phyloP scores from a whole-genome alignment of 768 basidiomycete species.

The Clathrus columnatus region DNA sequence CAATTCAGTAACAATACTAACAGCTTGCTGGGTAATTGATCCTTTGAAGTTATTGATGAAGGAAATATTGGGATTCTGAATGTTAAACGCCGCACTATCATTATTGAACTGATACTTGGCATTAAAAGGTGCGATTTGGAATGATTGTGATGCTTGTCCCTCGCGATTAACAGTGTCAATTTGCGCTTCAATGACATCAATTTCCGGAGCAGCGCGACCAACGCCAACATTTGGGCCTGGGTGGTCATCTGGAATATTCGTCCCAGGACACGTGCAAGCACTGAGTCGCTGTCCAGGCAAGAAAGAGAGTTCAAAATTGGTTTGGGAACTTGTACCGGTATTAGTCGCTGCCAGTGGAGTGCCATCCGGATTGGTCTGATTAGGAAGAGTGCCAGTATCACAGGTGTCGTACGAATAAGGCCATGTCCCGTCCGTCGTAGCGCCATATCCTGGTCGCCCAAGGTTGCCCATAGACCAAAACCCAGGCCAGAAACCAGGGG shows the following conservation, averaged over 20 bases:
- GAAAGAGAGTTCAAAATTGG: conserved; percentile 49
- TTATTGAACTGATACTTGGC: conserved; percentile 54
- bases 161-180: conserved; percentile 39
- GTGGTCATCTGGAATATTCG: conserved; percentile 44
- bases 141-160: conserved; percentile 72
- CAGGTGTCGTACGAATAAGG: conserved; percentile 82
- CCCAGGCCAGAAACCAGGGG: conserved; percentile 85
- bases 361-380: conserved; percentile 59
- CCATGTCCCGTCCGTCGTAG: conserved; percentile 75
- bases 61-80: conserved; percentile 46
- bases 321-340: conserved; percentile 35
- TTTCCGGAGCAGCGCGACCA: conserved; percentile 81
- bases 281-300: conserved; percentile 83
- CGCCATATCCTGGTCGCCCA: conserved; percentile 82
- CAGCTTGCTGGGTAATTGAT: conserved; percentile 64
- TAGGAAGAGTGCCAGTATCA: conserved; percentile 79
- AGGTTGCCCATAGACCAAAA: conserved; percentile 51
- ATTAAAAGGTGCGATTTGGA: conserved; percentile 76
- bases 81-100: conserved; percentile 38
- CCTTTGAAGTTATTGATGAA: conserved; percentile 61
- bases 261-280: conserved; percentile 78
- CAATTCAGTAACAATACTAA: conserved; percentile 53
- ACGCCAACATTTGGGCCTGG: conserved; percentile 65
- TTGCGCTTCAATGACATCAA: conserved; percentile 87
- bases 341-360: conserved; percentile 51